A percentile compares a stretch with the other conserved stretches of the same genome.
These are phyloP conservation scores for Penicillium sp. DNA, from an alignment of 2,329 filamentous ascomycete genomes.

Conservation along the genomic window DNA sequence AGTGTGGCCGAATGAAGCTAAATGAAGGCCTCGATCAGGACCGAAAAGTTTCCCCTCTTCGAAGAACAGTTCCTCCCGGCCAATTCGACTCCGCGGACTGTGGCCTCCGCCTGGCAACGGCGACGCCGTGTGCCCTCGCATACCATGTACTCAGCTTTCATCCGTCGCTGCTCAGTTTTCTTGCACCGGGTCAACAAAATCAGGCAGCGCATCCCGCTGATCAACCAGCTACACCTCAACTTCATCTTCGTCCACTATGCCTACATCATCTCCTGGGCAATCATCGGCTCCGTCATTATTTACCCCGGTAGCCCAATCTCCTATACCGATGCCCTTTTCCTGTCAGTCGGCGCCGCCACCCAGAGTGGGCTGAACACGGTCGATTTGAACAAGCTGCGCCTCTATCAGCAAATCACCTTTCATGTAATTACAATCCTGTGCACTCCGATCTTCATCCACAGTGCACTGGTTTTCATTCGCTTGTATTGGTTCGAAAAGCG, in stretches of 20 bases:
- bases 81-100: slow-evolving; percentile 9
- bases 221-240: slow-evolving; percentile 39
- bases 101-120: slow-evolving; percentile 10
- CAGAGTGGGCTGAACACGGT: slow-evolving; percentile 87
- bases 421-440: slow-evolving; percentile 67
- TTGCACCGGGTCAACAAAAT: slow-evolving; percentile 17
- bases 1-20: slow-evolving; percentile 1
- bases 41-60: slow-evolving; percentile 17
- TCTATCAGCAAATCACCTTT: slow-evolving; percentile 68
- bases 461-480: slow-evolving; percentile 82
- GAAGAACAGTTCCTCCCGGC: slow-evolving; percentile 7
- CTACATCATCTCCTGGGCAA: slow-evolving; percentile 68
- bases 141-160: slow-evolving; percentile 30
- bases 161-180: slow-evolving; percentile 19
- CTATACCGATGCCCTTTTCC: slow-evolving; percentile 87
- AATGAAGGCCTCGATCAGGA: slow-evolving; percentile 6
- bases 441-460: slow-evolving; percentile 79
- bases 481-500: slow-evolving; percentile 98
- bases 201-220: slow-evolving; percentile 35
- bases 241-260: slow-evolving; percentile 54
- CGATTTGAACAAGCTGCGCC: slow-evolving; percentile 61
- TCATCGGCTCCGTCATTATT: slow-evolving; percentile 72
- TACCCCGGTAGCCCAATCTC: slow-evolving; percentile 59
- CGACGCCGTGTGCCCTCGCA: slow-evolving; percentile 11
- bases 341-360: slow-evolving; percentile 77